A percentile compares a stretch with the other conserved stretches of the same genome.
phyloP scores from a whole-genome alignment of 2,329 filamentous ascomycete species.

The Colletotrichum tamarilloi region DNA sequence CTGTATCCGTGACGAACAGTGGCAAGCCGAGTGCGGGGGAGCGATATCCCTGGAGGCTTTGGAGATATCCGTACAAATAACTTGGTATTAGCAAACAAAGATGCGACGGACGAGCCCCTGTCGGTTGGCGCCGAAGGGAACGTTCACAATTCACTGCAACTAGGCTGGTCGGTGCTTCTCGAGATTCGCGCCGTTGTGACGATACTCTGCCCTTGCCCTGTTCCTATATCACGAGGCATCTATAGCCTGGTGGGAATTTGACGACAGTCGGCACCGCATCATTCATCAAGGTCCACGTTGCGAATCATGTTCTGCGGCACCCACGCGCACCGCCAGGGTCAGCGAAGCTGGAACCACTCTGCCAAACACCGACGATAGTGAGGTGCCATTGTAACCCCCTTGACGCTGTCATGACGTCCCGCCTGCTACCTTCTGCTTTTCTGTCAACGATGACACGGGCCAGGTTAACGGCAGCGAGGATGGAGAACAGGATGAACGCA shows the following conservation, averaged over 20 bases:
- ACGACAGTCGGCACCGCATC: not conserved
- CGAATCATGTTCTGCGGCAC: not conserved
- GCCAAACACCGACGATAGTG: constrained; percentile 10
- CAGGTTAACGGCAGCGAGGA: not conserved
- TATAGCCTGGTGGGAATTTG: not conserved
- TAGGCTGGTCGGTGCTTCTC: not conserved
- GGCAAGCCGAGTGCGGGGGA: constrained; percentile 10
- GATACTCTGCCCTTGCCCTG: not conserved
- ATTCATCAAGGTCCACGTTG: constrained; percentile 2
- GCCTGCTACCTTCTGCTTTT: constrained; percentile 2
- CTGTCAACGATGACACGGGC: not conserved
- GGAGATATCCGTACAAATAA: not conserved
- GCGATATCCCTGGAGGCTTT: constrained; percentile 2
- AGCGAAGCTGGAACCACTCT: constrained; percentile 1
- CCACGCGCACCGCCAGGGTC: not conserved
- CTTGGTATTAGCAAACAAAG: constrained; percentile 4
- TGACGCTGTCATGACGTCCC: constrained; percentile 29
- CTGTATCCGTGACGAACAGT: constrained; percentile 13
- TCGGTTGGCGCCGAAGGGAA: constrained; percentile 25
- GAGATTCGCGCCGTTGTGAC: not conserved
- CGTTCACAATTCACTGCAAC: not conserved
- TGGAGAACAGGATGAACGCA: not conserved
- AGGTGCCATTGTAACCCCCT: constrained; percentile 22
- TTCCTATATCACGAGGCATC: constrained; percentile 11
- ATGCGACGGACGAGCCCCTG: constrained; percentile 12